Evolutionary conservation across 192 early-diverging fungal species (phyloP).

Genomic region (Gigaspora rosea): DNA sequence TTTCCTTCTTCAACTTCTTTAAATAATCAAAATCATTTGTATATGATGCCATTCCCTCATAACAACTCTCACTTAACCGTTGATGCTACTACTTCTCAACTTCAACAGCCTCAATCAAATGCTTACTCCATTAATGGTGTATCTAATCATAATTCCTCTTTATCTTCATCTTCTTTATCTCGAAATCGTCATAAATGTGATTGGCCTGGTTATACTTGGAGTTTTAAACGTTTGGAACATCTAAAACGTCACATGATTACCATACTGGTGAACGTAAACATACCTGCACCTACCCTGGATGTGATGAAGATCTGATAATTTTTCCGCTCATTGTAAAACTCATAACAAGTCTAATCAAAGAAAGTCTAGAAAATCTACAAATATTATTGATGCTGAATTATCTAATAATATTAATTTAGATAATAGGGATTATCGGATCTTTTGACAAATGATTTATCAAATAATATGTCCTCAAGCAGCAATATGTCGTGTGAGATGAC

Average conservation of each 20-base stretch:
- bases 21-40: background rate
- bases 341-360: slow-evolving; percentile 39
- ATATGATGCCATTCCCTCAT: background rate
- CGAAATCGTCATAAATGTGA: slow-evolving; percentile 37
- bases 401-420: no score
- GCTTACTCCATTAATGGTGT: background rate
- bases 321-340: slow-evolving; percentile 72
- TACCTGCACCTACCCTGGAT: slow-evolving; percentile 67
- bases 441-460: no score
- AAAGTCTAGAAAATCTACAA: background rate
- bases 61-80: background rate
- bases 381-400: no score
- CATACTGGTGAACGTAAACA: slow-evolving; percentile 77
- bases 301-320: slow-evolving; percentile 76
- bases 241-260: slow-evolving; percentile 76
- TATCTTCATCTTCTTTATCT: background rate
- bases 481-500: no score
- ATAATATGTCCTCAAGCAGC: no score
- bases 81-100: background rate
- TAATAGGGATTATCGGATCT: no score
- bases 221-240: slow-evolving; percentile 81
- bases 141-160: background rate
- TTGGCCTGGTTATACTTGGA: slow-evolving; percentile 49
- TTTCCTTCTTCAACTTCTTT: background rate
- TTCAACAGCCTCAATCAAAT: background rate